Conservation (phyloP, 73 alveolate species). For the Blepharisma japonicum region DNA sequence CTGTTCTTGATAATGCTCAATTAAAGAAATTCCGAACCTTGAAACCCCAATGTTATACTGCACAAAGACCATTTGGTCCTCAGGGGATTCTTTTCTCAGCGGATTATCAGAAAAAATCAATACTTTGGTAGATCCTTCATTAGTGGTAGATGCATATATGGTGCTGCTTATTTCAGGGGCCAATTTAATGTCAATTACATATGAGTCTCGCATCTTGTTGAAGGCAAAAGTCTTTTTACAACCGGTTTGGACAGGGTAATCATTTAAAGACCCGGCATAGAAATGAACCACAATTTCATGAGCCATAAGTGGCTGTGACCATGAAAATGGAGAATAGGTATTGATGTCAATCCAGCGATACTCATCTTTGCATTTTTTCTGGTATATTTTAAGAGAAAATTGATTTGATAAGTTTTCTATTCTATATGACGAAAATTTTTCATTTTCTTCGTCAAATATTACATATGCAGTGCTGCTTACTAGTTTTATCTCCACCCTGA, state of each 20-base stretch:
- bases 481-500: not conserved
- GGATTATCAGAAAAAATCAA: not conserved
- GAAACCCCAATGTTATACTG: slow-evolving; percentile 16
- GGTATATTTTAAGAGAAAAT: not conserved
- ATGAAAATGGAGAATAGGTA: not conserved
- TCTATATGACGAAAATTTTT: not conserved
- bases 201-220: not conserved
- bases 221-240: not conserved
- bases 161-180: not conserved
- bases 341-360: not conserved
- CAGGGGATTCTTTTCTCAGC: not conserved
- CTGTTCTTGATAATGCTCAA: slow-evolving; percentile 23
- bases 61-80: not conserved
- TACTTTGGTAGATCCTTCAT: slow-evolving; percentile 19
- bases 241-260: not conserved
- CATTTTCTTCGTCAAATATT: not conserved
- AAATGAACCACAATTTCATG: slow-evolving; percentile 16
- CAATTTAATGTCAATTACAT: not conserved
- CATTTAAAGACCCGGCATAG: not conserved
- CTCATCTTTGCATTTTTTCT: not conserved
- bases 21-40: slow-evolving; percentile 36
- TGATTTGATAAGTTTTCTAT: slow-evolving; percentile 4
- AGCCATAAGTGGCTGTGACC: not conserved
- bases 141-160: not conserved
- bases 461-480: slow-evolving; percentile 11